Conservation (phyloP, 345 rosid species). For the Bruguiera sexangula region DNA sequence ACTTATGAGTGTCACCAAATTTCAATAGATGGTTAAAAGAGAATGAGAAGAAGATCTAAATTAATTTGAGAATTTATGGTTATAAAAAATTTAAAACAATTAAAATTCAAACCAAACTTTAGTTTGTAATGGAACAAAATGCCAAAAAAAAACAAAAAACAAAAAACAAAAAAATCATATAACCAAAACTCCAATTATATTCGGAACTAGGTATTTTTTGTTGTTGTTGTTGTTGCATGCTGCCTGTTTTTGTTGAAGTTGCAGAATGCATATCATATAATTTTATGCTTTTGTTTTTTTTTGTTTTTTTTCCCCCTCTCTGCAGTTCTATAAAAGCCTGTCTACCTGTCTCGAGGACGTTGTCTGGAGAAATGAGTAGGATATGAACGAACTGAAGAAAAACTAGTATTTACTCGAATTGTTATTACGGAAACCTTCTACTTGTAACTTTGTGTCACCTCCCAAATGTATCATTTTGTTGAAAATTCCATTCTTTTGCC, state of each 20-base stretch:
- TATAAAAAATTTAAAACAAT: too few relatives aligned
- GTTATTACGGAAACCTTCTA: conserved; percentile 1
- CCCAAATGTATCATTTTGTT: conserved; percentile 18
- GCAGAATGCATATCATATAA: background rate
- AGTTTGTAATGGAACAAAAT: too few relatives aligned
- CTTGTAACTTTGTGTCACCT: background rate
- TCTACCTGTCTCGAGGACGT: conserved; percentile 74
- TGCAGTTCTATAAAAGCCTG: conserved; percentile 89
- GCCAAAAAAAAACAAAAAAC: too few relatives aligned
- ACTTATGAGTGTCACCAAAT: too few relatives aligned
- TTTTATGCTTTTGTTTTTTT: background rate
- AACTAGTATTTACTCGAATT: conserved; percentile 9
- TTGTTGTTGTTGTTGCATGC: background rate
- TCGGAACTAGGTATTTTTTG: background rate
- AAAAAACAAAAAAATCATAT: too few relatives aligned
- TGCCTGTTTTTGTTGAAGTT: background rate
- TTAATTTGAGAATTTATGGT: too few relatives aligned
- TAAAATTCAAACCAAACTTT: too few relatives aligned
- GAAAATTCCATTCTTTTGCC: conserved; percentile 30
- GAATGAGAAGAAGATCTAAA: too few relatives aligned
- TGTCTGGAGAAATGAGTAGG: conserved; percentile 94
- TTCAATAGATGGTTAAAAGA: too few relatives aligned
- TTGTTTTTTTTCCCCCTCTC: background rate
- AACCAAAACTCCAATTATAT: too few relatives aligned
- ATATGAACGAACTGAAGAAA: conserved; percentile 47